phyloP scores from a whole-genome alignment of 2,329 filamentous ascomycete species.

The Fusarium chuoi region DNA sequence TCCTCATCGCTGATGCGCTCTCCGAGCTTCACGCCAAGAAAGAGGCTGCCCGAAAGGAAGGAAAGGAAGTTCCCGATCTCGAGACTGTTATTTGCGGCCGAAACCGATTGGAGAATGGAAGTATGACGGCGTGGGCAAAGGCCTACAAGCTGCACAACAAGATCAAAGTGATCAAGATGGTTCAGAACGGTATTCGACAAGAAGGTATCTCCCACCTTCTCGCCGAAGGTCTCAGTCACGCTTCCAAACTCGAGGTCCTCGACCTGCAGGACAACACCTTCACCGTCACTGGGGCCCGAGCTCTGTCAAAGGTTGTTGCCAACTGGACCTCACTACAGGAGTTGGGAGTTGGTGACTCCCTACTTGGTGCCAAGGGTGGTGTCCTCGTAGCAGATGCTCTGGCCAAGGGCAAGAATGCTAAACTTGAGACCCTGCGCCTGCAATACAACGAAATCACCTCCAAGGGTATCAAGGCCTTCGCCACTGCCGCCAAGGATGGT shows the following conservation, averaged over 20 bases:
- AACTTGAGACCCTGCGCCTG: constrained; percentile 82
- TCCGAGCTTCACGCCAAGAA: constrained; percentile 86
- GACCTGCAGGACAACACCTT: constrained; percentile 99
- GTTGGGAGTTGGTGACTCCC: constrained; percentile 88
- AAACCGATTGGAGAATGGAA: constrained; percentile 94
- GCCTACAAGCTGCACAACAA: constrained; percentile 84
- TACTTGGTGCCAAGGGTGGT: constrained; percentile 82
- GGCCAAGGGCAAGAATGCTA: constrained; percentile 77
- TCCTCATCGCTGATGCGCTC: constrained; percentile 88
- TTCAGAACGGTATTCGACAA: constrained; percentile 95
- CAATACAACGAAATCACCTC: constrained; percentile 96
- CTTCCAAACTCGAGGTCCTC: constrained; percentile 75
- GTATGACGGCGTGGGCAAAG: constrained; percentile 94
- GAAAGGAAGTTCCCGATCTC: constrained; percentile 79
- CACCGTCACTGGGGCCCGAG: constrained; percentile 80
- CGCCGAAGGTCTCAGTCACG: constrained; percentile 78
- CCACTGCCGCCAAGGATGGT: constrained; percentile 71
- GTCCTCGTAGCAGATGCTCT: constrained; percentile 79
- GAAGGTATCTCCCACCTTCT: constrained; percentile 89
- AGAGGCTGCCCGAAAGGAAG: constrained; percentile 76
- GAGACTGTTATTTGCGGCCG: constrained; percentile 98
- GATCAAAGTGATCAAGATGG: constrained; percentile 92
- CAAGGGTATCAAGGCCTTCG: constrained; percentile 76
- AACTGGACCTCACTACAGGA: constrained; percentile 82
- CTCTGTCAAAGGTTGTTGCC: constrained; percentile 78